Evolutionary conservation across 1,284 basidiomycete species (phyloP), one percentile per base, ranked within the genome.

Genomic region (Moesziomyces antarcticus): DNA sequence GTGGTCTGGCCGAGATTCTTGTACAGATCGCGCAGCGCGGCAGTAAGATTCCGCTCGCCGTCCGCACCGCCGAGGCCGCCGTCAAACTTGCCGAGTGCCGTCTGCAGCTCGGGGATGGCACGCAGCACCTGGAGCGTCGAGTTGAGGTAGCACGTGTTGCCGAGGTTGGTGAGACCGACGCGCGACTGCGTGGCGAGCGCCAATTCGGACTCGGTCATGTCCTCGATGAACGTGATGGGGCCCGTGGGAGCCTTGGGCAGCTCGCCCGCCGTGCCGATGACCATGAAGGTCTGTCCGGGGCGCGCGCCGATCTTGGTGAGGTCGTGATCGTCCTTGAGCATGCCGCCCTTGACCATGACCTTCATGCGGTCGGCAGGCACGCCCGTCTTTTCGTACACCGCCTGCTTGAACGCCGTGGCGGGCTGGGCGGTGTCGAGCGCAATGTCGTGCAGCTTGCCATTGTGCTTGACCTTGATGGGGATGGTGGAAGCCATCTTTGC

Each of bases 61-160:
- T 82, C 71, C 4, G 60, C 45, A 5, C 82, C 77, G 7, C 78
- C 64, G 40, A 79, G 49, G 10, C 57, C 54, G 33, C 67, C 67
- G 48, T 66, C 50, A 44, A 73, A 78, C 45, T 58, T 56, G 11
- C 77, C 71, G 22, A 84, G 73, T 16, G 82, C 80, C 2, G 65
- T 68, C 76, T 92, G 91, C 1, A 99, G 88, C 80, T 97, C 93
- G 0, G 94, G 94, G 56, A 99, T 92, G 3, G 91, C 90, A 20
- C 93, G 91, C 70, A 99, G 88, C 16, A 93, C 91, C 86, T 99
- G 96, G 2, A 99, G 87, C 0, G 93, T 94, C 7, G 96, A 91
- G 82, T 97, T 98, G 90, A 98, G 93, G 85, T 98, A 98, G 81
- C 93, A 95, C 0, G 93, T 95, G 82, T 95, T 95, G 42, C 93